Base-by-base conservation (phyloP, 768 basidiomycete species). In the Mycena epipterygia region DNA sequence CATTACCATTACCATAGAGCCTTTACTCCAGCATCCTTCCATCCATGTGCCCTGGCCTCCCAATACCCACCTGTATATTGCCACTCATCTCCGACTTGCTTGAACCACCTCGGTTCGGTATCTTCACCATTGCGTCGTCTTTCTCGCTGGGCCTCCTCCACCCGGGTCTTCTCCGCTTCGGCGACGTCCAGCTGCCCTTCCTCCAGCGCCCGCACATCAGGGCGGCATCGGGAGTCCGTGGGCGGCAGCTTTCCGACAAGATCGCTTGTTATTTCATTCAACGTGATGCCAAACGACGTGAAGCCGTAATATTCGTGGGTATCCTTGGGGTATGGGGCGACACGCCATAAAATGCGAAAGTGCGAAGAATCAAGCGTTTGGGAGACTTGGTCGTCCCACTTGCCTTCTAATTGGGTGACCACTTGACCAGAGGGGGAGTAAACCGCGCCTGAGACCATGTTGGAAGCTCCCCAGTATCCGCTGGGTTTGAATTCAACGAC, bases 381-480 rank as follows among this genome's bases (percentile, higher is more conserved):
- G n/a, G 89, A 88, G 68, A 96, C 80, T 73, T 90, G 89, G 67
- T 95, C 93, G 76, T 96, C 93, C 95, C 95, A 97, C 79, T 93
- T 95, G 53, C 95, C 95, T 79, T 95, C 94, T n/a, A 96, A 81
- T 42, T 87, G 86, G 39, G 91, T 86, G 21, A 87, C 80, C 14
- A 86, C 81, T 9, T 89, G 81, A 27, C 91, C 92, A 37, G 84
- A 82, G 21, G 85, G 72, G 29, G 87, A 87, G 65, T 88, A 78
- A 30, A 95, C 84, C 7, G 83, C 78, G 7, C 93, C 95, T 25
- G 87, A 81, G 56, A 96, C 90, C 46, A 90, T 85, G 72, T 96
- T 95, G 23, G 89, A 84, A n/a, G 89, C 83, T 23, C 91, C 93
- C 91, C 92, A 94, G 76, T 95, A 96, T 23, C 94, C 92, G 46